Base-by-base conservation (phyloP, 1,139 yeast species). In the Kodamaea alishanica region DNA sequence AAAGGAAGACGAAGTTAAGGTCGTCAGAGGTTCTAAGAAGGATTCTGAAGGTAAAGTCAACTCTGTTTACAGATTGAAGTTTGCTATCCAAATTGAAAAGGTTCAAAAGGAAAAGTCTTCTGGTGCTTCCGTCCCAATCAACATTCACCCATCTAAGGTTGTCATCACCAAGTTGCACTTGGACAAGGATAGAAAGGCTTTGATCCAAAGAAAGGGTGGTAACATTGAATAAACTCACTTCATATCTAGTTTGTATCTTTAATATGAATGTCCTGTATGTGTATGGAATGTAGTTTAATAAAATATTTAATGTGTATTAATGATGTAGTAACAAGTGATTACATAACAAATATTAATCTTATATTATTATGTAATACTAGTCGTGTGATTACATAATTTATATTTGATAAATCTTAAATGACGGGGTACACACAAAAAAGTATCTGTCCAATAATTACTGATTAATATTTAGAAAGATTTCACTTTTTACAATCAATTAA, bases 21-120 rank as follows among this genome's bases (percentile, higher is more conserved):
- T 94, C 67, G 90, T 84, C 72, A 92, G 99, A 79, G 99, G 99
- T 69, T 86, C 98, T 66, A 86, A 87, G 86, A 94, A 92, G 83
- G 98, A 97, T 72, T 90, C 92, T 65, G 98, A 92, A 80, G 99
- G 98, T 76, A 88, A 89, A 79, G 83, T 94, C 70, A 78, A 92
- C 62, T 85, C 96, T 56, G 98, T 92, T 60, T 94, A 94, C 96
- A 92, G 99, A 86, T 86, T 92, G 77, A 94, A 92, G 77, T 94
- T 79, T 70, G 83, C 96, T 62, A 79, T 94, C 60, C 97, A 90
- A 77, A 84, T 94, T 65, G 98, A 90, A 80, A 92, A 92, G 80
- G 81, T 94, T 72, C 82, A 92, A 78, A 87, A 84, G 79, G 97
- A 92, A 77, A 94, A 92, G 81, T 88, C 96, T 61, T 87, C 84